Conservation (phyloP, 495 filamentous ascomycete species). For the Talaromyces wortmannii region DNA sequence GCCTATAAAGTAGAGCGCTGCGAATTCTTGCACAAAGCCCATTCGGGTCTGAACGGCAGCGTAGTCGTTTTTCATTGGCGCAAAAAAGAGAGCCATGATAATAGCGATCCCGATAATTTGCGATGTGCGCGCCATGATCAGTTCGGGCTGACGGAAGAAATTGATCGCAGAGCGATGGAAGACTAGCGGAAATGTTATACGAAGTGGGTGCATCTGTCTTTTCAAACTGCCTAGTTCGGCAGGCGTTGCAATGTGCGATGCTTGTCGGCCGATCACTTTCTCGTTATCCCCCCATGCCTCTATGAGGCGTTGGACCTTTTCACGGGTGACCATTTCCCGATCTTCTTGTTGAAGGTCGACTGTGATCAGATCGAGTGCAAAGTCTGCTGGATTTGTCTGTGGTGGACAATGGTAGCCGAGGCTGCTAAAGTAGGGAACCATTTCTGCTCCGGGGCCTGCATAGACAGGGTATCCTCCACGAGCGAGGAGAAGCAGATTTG, state of each 20-base stretch:
- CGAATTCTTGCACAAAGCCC: slow-evolving; percentile 63
- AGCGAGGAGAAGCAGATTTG: slow-evolving; percentile 61
- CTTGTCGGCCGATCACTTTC: slow-evolving; percentile 12
- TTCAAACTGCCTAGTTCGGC: slow-evolving; percentile 62
- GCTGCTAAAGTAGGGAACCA: slow-evolving; percentile 56
- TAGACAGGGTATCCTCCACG: slow-evolving; percentile 62
- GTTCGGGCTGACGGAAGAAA: slow-evolving; percentile 55
- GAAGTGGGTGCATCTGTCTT: slow-evolving; percentile 53
- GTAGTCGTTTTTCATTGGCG: slow-evolving; percentile 61
- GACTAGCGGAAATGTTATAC: slow-evolving; percentile 55
- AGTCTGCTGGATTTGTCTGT: slow-evolving; percentile 68
- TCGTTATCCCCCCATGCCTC: slow-evolving; percentile 21
- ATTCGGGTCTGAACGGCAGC: slow-evolving; percentile 61
- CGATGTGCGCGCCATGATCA: slow-evolving; percentile 57
- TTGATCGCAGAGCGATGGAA: slow-evolving; percentile 58
- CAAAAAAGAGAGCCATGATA: slow-evolving; percentile 63
- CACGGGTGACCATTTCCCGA: slow-evolving; percentile 50
- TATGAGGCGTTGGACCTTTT: slow-evolving; percentile 53
- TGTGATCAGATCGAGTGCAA: slow-evolving; percentile 68
- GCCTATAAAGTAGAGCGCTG: slow-evolving; percentile 66
- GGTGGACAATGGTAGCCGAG: slow-evolving; percentile 56
- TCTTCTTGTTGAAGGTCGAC: slow-evolving; percentile 59
- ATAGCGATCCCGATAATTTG: slow-evolving; percentile 62
- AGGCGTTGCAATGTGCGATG: slow-evolving; percentile 50
- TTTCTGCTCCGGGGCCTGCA: slow-evolving; percentile 53